A percentile compares a stretch with the other conserved stretches of the same genome.
Evolutionary conservation across 2,329 filamentous ascomycete species (phyloP).

Genomic region (Xylariaceae sp.): DNA sequence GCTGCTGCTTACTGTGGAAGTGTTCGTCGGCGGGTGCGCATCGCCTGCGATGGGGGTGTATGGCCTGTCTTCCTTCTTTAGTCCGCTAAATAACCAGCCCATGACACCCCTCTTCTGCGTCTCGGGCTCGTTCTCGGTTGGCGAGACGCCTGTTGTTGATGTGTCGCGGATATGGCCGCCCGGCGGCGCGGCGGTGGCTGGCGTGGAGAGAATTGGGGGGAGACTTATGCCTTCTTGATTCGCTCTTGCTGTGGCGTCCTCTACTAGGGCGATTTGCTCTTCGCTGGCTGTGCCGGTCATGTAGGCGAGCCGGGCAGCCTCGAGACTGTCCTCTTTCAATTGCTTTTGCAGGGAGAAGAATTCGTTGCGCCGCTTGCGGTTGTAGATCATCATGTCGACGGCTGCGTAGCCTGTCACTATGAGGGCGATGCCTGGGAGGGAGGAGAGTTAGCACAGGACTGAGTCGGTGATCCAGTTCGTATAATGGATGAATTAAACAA

Average conservation of each 20-base stretch:
- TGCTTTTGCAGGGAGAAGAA: conserved; percentile 54
- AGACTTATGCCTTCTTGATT: conserved; percentile 44
- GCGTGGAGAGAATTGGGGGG: conserved; percentile 48
- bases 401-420: conserved; percentile 56
- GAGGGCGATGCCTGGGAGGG: conserved; percentile 46
- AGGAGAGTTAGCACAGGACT: neutral
- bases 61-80: conserved; percentile 34
- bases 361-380: conserved; percentile 56
- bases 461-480: too few relatives aligned
- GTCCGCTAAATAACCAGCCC: conserved; percentile 38
- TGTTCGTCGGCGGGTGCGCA: conserved; percentile 10
- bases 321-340: conserved; percentile 52
- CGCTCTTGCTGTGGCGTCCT: conserved; percentile 51
- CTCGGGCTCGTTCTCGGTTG: conserved; percentile 20
- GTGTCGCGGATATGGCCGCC: conserved; percentile 33
- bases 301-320: conserved; percentile 56
- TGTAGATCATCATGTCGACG: conserved; percentile 58
- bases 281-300: conserved; percentile 54
- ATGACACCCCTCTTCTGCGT: conserved; percentile 26
- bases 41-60: neutral
- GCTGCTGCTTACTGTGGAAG: conserved; percentile 21
- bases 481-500: too few relatives aligned
- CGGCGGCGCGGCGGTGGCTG: conserved; percentile 28
- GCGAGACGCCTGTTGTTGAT: neutral
- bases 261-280: conserved; percentile 54